A percentile compares a stretch with the other conserved stretches of the same genome.
Conservation (phyloP, 371 early-diverging fungal genomes). For the Rhizopus microsporus region DNA sequence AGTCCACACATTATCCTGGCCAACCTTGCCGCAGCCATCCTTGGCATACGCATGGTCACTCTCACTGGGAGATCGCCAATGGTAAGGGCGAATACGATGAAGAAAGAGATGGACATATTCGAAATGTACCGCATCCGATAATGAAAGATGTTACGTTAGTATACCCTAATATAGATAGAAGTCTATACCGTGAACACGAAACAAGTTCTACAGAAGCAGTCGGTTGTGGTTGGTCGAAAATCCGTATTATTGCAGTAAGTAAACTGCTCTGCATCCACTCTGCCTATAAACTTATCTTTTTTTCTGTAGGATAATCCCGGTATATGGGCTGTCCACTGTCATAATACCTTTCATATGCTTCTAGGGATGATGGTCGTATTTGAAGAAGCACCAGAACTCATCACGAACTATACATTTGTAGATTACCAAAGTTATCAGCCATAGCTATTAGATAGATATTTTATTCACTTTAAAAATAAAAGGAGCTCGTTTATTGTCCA, state of each 20-base stretch:
- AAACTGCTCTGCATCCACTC: background rate
- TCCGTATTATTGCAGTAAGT: slow-evolving; percentile 45
- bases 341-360: slow-evolving; percentile 46
- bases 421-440: slow-evolving; percentile 1
- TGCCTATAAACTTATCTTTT: background rate
- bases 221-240: slow-evolving; percentile 50
- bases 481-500: slow-evolving; percentile 52
- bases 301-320: slow-evolving; percentile 45
- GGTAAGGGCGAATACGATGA: slow-evolving; percentile 46
- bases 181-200: background rate
- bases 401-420: slow-evolving; percentile 8
- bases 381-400: slow-evolving; percentile 42
- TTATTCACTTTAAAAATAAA: background rate
- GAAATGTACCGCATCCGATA: slow-evolving; percentile 28
- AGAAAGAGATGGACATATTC: slow-evolving; percentile 23
- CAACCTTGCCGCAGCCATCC: slow-evolving; percentile 46
- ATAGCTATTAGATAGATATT: background rate
- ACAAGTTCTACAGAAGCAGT: slow-evolving; percentile 13
- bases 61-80: slow-evolving; percentile 46
- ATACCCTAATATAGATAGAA: slow-evolving; percentile 32
- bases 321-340: slow-evolving; percentile 49
- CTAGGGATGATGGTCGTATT: slow-evolving; percentile 47
- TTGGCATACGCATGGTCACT: slow-evolving; percentile 55
- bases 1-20: slow-evolving; percentile 30
- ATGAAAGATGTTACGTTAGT: slow-evolving; percentile 40